Evolutionary conservation across 2,329 filamentous ascomycete genomes (phyloP), one percentile per base, ranked within the genome.

Genomic region (Fusarium cicatricum): DNA sequence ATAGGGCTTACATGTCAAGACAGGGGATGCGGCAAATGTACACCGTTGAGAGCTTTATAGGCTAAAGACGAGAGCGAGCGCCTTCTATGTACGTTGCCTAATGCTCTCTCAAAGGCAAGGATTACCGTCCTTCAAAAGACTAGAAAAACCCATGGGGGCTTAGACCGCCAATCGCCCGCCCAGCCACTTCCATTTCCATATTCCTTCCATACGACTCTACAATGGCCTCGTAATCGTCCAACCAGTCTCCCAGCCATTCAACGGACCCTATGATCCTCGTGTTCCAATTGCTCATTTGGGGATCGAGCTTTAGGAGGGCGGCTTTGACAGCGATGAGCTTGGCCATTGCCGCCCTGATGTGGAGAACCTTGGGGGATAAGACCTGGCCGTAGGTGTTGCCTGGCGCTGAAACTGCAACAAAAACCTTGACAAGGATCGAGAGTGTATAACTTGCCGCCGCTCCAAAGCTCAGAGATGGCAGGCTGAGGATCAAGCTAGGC

Each of bases 191-290:
- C 19, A 29, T 51, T 54, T 62, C 36, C 16, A 62, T 41, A 40
- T 59, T 62, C n/a, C 36, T 36, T 54, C 50, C 58, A 51, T 62
- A 62, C 6, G 38, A 44, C 38, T 45, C 33, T 34, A 62, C 51
- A 17, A 62, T 62, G 16, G 15, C 15, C 49, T 55, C 58, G 33
- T 62, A 62, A 52, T 62, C 58, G 16, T 59, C 31, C 40, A 62
- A 5, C 53, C 59, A 62, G 28, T 41, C 36, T 1, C 36, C 31
- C 26, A 62, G 11, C 58, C 58, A 62, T 42, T 62, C 58, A 8
- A 59, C 48, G 14, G 59, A 62, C 14, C 58, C 59, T 17, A 59
- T 51, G 48, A 62, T 59, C 44, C 53, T 46, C 8, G 59, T 62
- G 28, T 62, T 62, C 58, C 58, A 62, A 31, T 58, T 62, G 1